Evolutionary conservation across 345 rosid genomes (phyloP), one percentile per base, ranked within the genome.

Genomic region (Ceriops zippeliana): DNA sequence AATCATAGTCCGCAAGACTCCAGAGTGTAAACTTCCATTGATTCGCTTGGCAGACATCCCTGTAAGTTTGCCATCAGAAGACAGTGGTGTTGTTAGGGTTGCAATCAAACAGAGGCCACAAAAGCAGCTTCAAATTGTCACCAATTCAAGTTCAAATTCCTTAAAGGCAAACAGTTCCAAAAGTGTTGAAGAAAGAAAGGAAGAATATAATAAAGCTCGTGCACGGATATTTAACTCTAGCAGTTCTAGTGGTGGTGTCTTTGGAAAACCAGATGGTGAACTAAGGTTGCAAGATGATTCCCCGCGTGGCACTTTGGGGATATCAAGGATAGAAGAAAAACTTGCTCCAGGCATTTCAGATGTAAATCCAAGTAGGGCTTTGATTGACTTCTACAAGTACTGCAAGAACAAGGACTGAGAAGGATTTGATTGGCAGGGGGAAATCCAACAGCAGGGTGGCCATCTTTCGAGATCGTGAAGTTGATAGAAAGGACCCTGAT

Each of bases 181-280:
- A 78, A 89, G 89, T 62, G 89, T 89, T 72, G 96, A 89, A 73
- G 96, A 89, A 78, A 89, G 96, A 58, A 89, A 89, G 78, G 96
- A 89, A 72, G 96, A 89, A 58, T 89, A 89, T 75, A 89, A 84
- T 70, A 76, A 77, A 74, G 96, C 96, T 52, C 96, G 96, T 38
- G 96, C 89, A 31, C 75, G 96, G 63, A 89, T 89, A 70, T 89
- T 89, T 75, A 89, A 76, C 63, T 80, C 86, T 27, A 80, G n/a
- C 74, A 79, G 63, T 70, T 65, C 61, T 59, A 72, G 67, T 42
- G 65, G 76, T 77, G 82, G 73, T 76, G 57, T 78, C 68, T 52
- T 54, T 47, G 80, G 65, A 27, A 83, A 79, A 68, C 80, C 83
- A 21, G 91, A 84, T 52, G 78, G 22, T 66, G 96, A 83, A 60